A percentile compares a stretch with the other conserved stretches of the same genome.
Conservation (phyloP, 371 early-diverging fungal genomes). For the Fennellomyces sp. region DNA sequence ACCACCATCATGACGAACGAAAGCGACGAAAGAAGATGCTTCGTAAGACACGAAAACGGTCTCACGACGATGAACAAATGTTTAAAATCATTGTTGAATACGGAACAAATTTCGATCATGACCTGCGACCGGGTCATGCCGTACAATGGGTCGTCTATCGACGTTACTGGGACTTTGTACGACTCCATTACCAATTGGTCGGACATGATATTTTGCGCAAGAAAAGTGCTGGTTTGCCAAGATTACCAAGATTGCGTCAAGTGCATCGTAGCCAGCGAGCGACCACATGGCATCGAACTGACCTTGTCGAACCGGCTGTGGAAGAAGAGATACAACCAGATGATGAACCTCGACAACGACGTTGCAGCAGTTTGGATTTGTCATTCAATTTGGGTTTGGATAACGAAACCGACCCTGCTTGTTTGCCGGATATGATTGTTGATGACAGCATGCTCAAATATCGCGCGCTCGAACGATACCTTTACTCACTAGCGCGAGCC, state of each 20-base stretch:
- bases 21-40: not conserved
- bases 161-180: constrained; percentile 57
- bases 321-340: not conserved
- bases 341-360: constrained; percentile 8
- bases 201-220: constrained; percentile 32
- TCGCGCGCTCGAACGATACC: constrained; percentile 51
- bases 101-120: constrained; percentile 8
- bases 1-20: not conserved
- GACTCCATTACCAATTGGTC: constrained; percentile 55
- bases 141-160: constrained; percentile 56
- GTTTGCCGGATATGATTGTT: constrained; percentile 20
- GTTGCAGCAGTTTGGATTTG: not conserved
- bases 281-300: not conserved
- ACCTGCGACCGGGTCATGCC: not conserved
- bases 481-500: constrained; percentile 45
- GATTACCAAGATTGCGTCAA: constrained; percentile 40
- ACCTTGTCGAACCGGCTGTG: constrained; percentile 22
- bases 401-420: not conserved
- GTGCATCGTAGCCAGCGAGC: not conserved
- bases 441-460: constrained; percentile 30
- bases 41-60: not conserved
- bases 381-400: constrained; percentile 17
- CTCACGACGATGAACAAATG: constrained; percentile 5
- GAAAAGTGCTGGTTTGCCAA: constrained; percentile 38
- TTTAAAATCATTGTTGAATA: constrained; percentile 26